These are phyloP conservation scores for Stachybotrys elegans DNA, from an alignment of 2,329 filamentous ascomycete genomes.

Conservation along the genomic window DNA sequence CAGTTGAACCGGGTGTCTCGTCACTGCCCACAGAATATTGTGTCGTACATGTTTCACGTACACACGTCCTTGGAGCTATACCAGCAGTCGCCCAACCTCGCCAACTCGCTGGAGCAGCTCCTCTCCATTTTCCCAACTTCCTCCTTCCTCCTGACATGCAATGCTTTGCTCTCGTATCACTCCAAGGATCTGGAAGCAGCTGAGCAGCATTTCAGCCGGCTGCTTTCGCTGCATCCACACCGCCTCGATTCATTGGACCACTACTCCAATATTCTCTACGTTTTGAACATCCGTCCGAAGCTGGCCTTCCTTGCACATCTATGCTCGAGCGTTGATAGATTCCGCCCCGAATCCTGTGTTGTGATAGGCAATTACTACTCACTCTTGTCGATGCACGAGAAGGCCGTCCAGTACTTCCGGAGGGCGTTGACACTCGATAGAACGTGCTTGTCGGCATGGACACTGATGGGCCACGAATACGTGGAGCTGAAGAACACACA, in stretches of 20 bases:
- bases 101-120: slow-evolving; percentile 70
- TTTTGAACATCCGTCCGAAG: slow-evolving; percentile 82
- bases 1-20: slow-evolving; percentile 68
- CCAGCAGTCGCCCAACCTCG: slow-evolving; percentile 71
- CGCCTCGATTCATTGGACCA: slow-evolving; percentile 87
- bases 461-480: slow-evolving; percentile 97
- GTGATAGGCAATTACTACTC: slow-evolving; percentile 98
- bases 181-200: slow-evolving; percentile 71
- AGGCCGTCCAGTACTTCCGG: slow-evolving; percentile 96
- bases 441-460: slow-evolving; percentile 92
- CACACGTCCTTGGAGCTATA: slow-evolving; percentile 89
- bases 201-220: slow-evolving; percentile 67
- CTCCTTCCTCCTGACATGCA: slow-evolving; percentile 85
- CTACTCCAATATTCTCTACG: slow-evolving; percentile 96
- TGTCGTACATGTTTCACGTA: slow-evolving; percentile 90
- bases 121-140: slow-evolving; percentile 81
- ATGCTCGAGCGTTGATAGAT: slow-evolving; percentile 88
- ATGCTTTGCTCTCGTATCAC: slow-evolving; percentile 84
- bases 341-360: slow-evolving; percentile 93
- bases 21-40: slow-evolving; percentile 80
- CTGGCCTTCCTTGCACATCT: slow-evolving; percentile 89
- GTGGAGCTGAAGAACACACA: slow-evolving; percentile 98
- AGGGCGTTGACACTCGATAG: slow-evolving; percentile 86
- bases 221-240: slow-evolving; percentile 69
- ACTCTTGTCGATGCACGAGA: slow-evolving; percentile 89